phyloP scores from a whole-genome alignment of 2,329 filamentous ascomycete genomes.

The Stemphylium lycopersici region DNA sequence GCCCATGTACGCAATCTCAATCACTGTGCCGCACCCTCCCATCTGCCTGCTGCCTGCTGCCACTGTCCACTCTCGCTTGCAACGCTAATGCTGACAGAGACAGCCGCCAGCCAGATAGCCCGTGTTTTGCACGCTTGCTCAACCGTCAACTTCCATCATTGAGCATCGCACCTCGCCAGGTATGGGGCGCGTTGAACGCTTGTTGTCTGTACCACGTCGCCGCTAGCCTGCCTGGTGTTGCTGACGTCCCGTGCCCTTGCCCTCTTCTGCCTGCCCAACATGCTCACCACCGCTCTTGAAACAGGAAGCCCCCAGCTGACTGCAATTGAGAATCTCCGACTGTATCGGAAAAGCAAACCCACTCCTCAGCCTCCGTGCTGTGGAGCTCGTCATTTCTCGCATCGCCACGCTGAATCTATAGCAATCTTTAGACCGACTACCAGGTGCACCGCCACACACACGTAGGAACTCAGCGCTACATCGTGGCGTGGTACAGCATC shows the following conservation, averaged over 20 bases:
- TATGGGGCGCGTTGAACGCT: too few relatives aligned
- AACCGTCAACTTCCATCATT: neutral
- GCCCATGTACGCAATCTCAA: constrained; percentile 7
- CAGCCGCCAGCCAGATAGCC: neutral
- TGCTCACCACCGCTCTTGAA: too few relatives aligned
- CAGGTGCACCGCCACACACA: constrained; percentile 3
- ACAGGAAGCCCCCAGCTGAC: too few relatives aligned
- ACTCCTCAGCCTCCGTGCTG: too few relatives aligned
- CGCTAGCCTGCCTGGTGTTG: too few relatives aligned
- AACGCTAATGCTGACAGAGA: neutral
- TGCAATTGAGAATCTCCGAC: too few relatives aligned
- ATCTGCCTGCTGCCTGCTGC: too few relatives aligned
- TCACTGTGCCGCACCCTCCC: constrained; percentile 22
- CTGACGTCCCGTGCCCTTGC: too few relatives aligned
- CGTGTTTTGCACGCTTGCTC: neutral
- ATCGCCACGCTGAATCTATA: neutral
- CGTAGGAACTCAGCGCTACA: neutral
- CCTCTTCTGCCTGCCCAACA: too few relatives aligned
- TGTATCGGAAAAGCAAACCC: too few relatives aligned
- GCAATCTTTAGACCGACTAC: neutral
- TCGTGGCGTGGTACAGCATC: constrained; percentile 8
- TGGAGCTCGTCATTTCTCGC: neutral
- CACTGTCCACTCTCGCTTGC: neutral
- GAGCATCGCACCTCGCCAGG: too few relatives aligned
- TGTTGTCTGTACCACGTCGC: too few relatives aligned